A percentile compares a stretch with the other conserved stretches of the same genome.
Evolutionary conservation across 2,329 filamentous ascomycete species (phyloP).

Genomic region (Sclerotinia nivalis): DNA sequence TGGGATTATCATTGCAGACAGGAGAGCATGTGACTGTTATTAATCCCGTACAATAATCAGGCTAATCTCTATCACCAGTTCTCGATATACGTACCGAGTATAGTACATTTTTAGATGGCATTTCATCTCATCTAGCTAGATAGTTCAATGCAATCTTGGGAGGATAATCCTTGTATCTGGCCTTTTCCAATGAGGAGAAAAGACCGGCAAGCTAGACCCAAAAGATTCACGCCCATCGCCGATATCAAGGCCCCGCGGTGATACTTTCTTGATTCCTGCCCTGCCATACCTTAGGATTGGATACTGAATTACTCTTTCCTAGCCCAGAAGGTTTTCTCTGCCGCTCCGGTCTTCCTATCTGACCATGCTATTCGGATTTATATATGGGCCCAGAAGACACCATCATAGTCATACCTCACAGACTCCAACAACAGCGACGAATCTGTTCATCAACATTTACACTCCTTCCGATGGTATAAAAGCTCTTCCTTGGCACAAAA

Average conservation of each 20-base stretch:
- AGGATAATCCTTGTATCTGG: slow-evolving; percentile 3
- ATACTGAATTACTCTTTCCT: neutral
- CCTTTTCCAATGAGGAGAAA: neutral
- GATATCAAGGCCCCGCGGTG: neutral
- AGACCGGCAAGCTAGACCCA: neutral
- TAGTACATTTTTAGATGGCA: neutral
- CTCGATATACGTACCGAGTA: neutral
- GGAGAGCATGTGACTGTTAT: neutral
- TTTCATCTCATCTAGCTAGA: neutral
- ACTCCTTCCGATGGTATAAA: neutral
- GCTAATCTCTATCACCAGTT: neutral
- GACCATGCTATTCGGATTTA: neutral
- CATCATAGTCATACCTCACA: slow-evolving; percentile 10
- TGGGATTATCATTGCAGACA: neutral
- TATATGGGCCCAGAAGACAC: slow-evolving; percentile 15
- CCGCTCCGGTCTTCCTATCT: neutral
- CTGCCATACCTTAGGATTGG: neutral
- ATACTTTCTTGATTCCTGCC: neutral
- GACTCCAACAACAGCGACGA: slow-evolving; percentile 22
- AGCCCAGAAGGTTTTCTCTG: neutral
- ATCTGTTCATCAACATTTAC: slow-evolving; percentile 19
- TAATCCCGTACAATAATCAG: slow-evolving; percentile 17
- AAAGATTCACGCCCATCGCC: neutral
- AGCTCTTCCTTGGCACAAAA: neutral
- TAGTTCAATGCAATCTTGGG: neutral